Evolutionary conservation across 352 stramenopile species (phyloP), one percentile per base, ranked within the genome.

Genomic region (Pythium aquatile): DNA sequence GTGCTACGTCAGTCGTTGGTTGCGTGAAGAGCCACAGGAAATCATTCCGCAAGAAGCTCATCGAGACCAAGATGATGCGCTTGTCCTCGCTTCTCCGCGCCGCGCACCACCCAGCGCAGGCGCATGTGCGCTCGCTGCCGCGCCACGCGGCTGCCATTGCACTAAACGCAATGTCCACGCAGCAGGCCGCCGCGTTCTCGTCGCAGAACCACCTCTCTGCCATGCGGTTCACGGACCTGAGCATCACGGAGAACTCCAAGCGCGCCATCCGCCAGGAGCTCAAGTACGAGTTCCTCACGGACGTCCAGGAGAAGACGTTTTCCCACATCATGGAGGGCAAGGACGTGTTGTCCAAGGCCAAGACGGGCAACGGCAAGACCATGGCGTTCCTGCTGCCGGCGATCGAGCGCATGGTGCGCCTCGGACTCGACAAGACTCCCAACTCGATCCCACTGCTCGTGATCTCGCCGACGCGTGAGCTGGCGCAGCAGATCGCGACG

Each of bases 401-500:
- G 14, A 63, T 94, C 5, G 81, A 94, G 66, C 57, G 53, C 61
- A 57, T 72, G 55, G 98, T 96, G 58, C 98, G 98, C 72, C 84
- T 65, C 10, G 59, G 58, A 2, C 56, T 44, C 40, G 58, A 66
- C 58, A 55, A 58, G 33, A 66, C 64, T 32, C 40, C 32, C 52
- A 63, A 56, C 60, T 56, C 78, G 48, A 83, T 96, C 65, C 80
- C 73, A 7, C 74, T 83, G 32, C 80, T 98, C 6, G 88, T 97
- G 53, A 81, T 98, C 33, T 96, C 87, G 20, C 93, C 93, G 2
- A 98, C 92, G 48, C 76, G 92, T 46, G 91, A 98, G 70, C 72
- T 98, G 9, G 92, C 91, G 2, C 75, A 76, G 56, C 93, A 98
- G 72, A 99, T 99, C 57, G 76, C 81, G 2, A 84, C 82, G 24